Evolutionary conservation across 257 asterid species (phyloP).

Genomic region (Penstemon davidsonii): DNA sequence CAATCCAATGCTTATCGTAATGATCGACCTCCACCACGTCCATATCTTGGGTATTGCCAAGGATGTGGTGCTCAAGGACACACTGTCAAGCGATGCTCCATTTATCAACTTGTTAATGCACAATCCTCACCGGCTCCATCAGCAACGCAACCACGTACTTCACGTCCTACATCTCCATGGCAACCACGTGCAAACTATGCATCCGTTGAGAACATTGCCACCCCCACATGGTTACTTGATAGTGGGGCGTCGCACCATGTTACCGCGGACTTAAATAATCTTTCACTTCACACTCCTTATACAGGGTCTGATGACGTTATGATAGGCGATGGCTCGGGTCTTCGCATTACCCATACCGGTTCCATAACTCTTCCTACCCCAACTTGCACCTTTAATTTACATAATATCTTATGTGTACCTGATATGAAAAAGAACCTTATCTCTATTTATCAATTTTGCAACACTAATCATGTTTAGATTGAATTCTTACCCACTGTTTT

Average conservation of each 20-base stretch:
- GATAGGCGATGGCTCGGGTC: not conserved
- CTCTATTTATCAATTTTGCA: no score
- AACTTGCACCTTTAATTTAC: not conserved
- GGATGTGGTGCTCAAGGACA: not conserved
- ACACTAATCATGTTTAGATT: not conserved
- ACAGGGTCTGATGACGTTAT: not conserved
- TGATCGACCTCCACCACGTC: not conserved
- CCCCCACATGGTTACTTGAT: not conserved
- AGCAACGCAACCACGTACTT: not conserved
- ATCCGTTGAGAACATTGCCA: not conserved
- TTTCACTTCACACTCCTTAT: not conserved
- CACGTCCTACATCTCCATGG: not conserved
- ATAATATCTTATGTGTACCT: not conserved
- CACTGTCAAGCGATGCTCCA: not conserved
- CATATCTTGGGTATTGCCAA: constrained; percentile 1
- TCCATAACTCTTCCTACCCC: not conserved
- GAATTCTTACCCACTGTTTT: not conserved
- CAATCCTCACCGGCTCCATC: not conserved
- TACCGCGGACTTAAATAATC: not conserved
- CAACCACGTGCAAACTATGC: not conserved
- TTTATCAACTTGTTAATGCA: not conserved
- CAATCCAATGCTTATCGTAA: not conserved
- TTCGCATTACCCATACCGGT: not conserved
- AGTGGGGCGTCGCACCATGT: constrained; percentile 6
- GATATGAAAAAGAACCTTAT: no score